Evolutionary conservation across 371 early-diverging fungal genomes (phyloP).

Genomic region (Mucor lusitanicus): DNA sequence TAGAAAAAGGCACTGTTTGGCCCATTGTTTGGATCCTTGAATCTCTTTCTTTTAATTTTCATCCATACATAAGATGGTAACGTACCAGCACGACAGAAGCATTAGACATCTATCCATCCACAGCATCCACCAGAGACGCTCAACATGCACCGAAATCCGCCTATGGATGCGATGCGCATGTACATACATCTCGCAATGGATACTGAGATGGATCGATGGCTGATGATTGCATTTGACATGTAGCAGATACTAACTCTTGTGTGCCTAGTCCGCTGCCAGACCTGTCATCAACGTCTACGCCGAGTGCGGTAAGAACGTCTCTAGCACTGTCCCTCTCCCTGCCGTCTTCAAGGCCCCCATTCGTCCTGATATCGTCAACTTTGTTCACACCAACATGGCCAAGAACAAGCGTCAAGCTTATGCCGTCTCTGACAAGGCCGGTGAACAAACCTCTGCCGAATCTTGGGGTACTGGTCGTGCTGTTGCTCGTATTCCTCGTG

Average conservation of each 20-base stretch:
- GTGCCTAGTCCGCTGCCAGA: conserved; percentile 62
- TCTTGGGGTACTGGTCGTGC: conserved; percentile 99
- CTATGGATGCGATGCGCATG: background rate
- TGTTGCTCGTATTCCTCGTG: conserved; percentile 99
- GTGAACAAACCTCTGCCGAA: conserved; percentile 99
- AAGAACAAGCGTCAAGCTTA: conserved; percentile 99
- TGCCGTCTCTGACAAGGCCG: conserved; percentile 97
- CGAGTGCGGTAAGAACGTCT: conserved; percentile 74
- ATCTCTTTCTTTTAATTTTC: conserved; percentile 20
- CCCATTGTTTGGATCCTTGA: conserved; percentile 6
- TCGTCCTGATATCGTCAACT: conserved; percentile 97
- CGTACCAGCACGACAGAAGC: conserved; percentile 1
- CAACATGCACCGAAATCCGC: background rate
- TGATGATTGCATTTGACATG: background rate
- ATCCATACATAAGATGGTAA: conserved; percentile 33
- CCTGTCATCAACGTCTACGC: conserved; percentile 93
- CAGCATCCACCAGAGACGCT: background rate
- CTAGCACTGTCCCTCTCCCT: conserved; percentile 86
- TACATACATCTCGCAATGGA: background rate
- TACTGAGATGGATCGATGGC: background rate
- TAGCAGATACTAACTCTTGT: background rate
- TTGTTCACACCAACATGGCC: conserved; percentile 97
- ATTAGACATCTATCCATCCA: conserved; percentile 1
- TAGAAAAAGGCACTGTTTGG: background rate
- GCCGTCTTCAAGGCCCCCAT: conserved; percentile 98